phyloP scores from a whole-genome alignment of 352 stramenopile species.

The Globisporangium paddicum region DNA sequence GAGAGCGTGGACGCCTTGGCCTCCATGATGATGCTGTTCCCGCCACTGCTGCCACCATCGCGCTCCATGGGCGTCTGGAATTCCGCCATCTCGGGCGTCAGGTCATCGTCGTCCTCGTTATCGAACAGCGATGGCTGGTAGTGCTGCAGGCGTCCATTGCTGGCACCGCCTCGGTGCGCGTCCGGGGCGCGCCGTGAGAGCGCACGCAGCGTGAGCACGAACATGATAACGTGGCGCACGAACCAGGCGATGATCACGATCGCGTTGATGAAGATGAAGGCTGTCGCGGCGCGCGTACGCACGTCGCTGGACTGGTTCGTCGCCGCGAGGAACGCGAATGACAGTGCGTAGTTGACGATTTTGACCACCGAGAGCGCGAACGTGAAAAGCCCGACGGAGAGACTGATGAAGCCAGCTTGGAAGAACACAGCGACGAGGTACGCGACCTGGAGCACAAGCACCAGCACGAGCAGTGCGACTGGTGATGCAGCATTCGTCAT shows the following conservation, averaged over 20 bases:
- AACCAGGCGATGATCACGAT: conserved; percentile 60
- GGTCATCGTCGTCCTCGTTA: conserved; percentile 8
- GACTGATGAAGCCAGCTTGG: conserved; percentile 30
- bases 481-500: conserved; percentile 27
- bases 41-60: neutral
- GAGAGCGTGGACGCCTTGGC: neutral
- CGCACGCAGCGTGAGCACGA: conserved; percentile 12
- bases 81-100: conserved; percentile 11
- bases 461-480: conserved; percentile 35
- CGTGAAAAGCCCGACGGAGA: conserved; percentile 43
- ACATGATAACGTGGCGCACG: conserved; percentile 51
- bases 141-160: neutral
- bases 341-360: conserved; percentile 51
- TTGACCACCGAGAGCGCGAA: conserved; percentile 47
- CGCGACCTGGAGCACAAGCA: conserved; percentile 45
- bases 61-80: conserved; percentile 13
- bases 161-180: neutral
- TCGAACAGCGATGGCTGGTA: neutral
- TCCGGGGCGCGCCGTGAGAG: conserved; percentile 6
- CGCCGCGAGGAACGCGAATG: conserved; percentile 50
- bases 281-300: conserved; percentile 32
- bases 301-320: conserved; percentile 32
- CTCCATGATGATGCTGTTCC: neutral
- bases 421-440: conserved; percentile 46
- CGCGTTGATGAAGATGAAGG: conserved; percentile 67